A percentile compares a stretch with the other conserved stretches of the same genome.
phyloP scores from a whole-genome alignment of 164 flowering plant genomes.

The Sextonia rubra region DNA sequence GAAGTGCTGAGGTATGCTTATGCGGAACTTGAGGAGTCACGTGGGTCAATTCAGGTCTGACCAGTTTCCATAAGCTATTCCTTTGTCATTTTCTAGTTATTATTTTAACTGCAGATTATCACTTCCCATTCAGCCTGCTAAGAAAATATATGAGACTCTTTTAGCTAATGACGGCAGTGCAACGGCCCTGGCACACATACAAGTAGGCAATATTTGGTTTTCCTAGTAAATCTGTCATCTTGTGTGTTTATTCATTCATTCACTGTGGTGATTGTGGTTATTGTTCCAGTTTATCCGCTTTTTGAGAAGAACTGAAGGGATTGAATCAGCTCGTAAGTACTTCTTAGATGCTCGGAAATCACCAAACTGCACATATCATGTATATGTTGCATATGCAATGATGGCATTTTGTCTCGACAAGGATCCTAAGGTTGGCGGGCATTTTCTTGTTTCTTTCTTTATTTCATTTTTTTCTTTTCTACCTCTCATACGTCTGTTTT shows the following conservation, averaged over 20 bases:
- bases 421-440: slow-evolving; percentile 72
- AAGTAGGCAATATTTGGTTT: slow-evolving; percentile 39
- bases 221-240: background rate
- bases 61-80: background rate
- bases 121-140: slow-evolving; percentile 68
- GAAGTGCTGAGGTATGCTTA: slow-evolving; percentile 87
- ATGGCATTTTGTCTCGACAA: slow-evolving; percentile 98
- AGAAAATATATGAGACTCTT: slow-evolving; percentile 80
- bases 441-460: background rate
- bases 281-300: slow-evolving; percentile 78
- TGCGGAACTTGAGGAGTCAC: slow-evolving; percentile 96
- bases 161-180: slow-evolving; percentile 57
- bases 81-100: background rate
- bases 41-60: slow-evolving; percentile 76
- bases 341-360: slow-evolving; percentile 88
- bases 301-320: slow-evolving; percentile 88
- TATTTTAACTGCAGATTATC: slow-evolving; percentile 7
- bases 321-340: slow-evolving; percentile 95
- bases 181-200: slow-evolving; percentile 82
- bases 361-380: slow-evolving; percentile 87
- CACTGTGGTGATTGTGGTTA: slow-evolving; percentile 1
- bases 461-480: background rate
- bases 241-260: slow-evolving; percentile 3
- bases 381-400: slow-evolving; percentile 90
- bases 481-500: too few species aligned